Evolutionary conservation across 768 basidiomycete species (phyloP).

Genomic region (Russula dissimulans): DNA sequence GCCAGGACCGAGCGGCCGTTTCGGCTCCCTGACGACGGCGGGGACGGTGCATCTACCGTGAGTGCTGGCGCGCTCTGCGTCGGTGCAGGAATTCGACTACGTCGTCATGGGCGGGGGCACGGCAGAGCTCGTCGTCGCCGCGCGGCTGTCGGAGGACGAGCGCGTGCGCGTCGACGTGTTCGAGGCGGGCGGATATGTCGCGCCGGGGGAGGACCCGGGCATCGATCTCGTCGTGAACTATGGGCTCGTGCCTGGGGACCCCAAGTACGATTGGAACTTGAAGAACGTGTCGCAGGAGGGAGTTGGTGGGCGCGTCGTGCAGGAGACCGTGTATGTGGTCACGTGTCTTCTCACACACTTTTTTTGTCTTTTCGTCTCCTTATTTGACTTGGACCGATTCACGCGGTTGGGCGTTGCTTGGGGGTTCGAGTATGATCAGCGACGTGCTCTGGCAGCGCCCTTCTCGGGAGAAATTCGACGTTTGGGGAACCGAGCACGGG

Average conservation of each 20-base stretch:
- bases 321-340: constrained; percentile 10
- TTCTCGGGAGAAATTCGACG: constrained; percentile 14
- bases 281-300: constrained; percentile 17
- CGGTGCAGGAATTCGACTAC: constrained; percentile 14
- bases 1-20: neutral
- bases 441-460: constrained; percentile 19
- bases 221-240: constrained; percentile 15
- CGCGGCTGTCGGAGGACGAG: constrained; percentile 23
- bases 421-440: constrained; percentile 19
- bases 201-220: constrained; percentile 12
- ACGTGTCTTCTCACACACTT: too few relatives aligned
- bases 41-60: neutral
- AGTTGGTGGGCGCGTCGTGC: constrained; percentile 10
- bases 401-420: neutral
- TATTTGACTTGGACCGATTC: neutral
- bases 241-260: constrained; percentile 11
- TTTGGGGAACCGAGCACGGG: constrained; percentile 13
- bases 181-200: constrained; percentile 24
- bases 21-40: neutral
- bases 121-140: constrained; percentile 27
- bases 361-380: neutral
- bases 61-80: constrained; percentile 5
- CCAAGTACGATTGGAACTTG: too few relatives aligned
- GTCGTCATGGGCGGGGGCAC: constrained; percentile 19
- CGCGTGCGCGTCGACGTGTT: constrained; percentile 21